A percentile compares a stretch with the other conserved stretches of the same genome.
Evolutionary conservation across 2,329 filamentous ascomycete genomes (phyloP).

Genomic region (Pseudogymnoascus sp.): DNA sequence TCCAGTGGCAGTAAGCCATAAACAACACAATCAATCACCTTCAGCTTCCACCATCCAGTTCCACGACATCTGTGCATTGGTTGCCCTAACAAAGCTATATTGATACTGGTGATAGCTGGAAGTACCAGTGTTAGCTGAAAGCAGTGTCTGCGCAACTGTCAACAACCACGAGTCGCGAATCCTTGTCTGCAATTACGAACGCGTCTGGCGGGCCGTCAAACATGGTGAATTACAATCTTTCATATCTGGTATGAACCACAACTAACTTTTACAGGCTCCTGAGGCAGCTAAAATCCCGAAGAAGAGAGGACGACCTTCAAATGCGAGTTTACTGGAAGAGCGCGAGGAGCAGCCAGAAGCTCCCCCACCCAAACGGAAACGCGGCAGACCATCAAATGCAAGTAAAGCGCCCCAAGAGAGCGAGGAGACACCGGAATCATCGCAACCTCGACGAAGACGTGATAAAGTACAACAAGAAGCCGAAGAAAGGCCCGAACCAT

Average conservation of each 20-base stretch:
- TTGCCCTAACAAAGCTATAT: not conserved
- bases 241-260: not conserved
- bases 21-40: not conserved
- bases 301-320: constrained; percentile 13
- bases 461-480: not conserved
- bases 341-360: not conserved
- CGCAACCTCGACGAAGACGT: constrained; percentile 9
- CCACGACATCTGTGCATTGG: not conserved
- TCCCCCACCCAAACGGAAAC: constrained; percentile 2
- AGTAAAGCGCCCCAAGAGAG: constrained; percentile 1
- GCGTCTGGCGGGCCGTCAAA: not conserved
- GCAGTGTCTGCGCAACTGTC: not conserved
- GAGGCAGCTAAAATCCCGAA: not conserved
- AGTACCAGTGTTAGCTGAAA: not conserved
- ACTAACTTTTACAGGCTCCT: not conserved
- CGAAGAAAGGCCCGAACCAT: not conserved
- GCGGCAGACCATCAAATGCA: constrained; percentile 11
- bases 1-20: not conserved
- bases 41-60: not conserved
- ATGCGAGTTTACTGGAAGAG: not conserved
- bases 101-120: not conserved
- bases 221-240: not conserved
- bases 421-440: not conserved
- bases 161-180: not conserved
- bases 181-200: not conserved